phyloP scores from a whole-genome alignment of 75 land plant genomes.

The Gnetum montanum region DNA sequence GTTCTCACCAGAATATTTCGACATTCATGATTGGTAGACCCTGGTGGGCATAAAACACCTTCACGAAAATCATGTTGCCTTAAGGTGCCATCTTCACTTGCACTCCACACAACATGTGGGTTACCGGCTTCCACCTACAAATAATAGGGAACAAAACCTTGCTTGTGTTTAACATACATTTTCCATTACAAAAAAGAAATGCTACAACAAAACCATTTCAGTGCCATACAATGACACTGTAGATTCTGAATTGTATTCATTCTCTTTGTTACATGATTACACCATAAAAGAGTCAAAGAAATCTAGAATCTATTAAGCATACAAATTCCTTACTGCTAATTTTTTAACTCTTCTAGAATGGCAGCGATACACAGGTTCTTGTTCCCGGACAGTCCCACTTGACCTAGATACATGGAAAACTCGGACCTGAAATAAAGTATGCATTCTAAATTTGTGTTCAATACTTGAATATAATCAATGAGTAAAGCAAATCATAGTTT shows the following conservation, averaged over 20 bases:
- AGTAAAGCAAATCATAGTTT: slow-evolving; percentile 1
- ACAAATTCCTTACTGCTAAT: slow-evolving; percentile 90
- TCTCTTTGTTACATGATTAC: background rate
- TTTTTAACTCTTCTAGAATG: slow-evolving; percentile 92
- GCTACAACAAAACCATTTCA: background rate
- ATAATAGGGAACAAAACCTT: background rate
- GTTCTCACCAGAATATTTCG: slow-evolving; percentile 92
- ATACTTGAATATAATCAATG: too few species aligned
- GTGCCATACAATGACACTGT: background rate
- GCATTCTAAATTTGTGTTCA: too few species aligned
- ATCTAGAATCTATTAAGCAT: too few species aligned
- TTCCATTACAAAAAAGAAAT: background rate
- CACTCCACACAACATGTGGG: slow-evolving; percentile 97
- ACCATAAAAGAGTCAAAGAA: background rate
- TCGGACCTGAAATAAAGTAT: slow-evolving; percentile 64
- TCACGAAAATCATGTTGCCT: slow-evolving; percentile 97
- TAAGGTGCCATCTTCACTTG: slow-evolving; percentile 99
- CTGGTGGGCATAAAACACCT: slow-evolving; percentile 69
- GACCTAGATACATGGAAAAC: slow-evolving; percentile 66
- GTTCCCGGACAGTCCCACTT: slow-evolving; percentile 29
- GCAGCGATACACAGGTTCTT: slow-evolving; percentile 75
- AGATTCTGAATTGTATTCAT: background rate
- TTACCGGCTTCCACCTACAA: slow-evolving; percentile 96
- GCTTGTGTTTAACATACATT: background rate
- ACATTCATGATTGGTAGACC: slow-evolving; percentile 79